Evolutionary conservation across 768 basidiomycete genomes (phyloP), one percentile per base, ranked within the genome.

Genomic region (Hypholoma sublateritium): DNA sequence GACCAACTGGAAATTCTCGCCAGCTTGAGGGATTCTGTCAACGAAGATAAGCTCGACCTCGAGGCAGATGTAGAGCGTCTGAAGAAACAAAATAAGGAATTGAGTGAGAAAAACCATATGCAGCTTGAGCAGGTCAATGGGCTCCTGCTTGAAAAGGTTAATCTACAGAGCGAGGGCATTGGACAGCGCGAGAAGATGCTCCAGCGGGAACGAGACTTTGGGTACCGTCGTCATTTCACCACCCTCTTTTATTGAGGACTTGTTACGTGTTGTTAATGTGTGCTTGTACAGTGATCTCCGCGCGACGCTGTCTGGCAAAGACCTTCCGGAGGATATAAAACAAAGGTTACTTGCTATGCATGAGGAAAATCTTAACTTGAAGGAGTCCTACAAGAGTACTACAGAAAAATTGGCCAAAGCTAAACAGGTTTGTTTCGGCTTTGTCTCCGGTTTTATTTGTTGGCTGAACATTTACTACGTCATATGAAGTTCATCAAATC

Each of bases 1-100:
- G 94, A 97, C 67, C 93, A 98, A 69, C 76, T 95, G 19, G 95
- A 95, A 51, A 93, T 95, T 56, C 85, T 98, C 32, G 81, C 87
- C 2, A 86, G 86, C 5, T 75, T 97, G 24, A 87, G 95, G 41
- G 92, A 93, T 57, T 93, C 91, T 1, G 91, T 96, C 42, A 89
- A 88, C 66, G 88, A 91, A 67, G 95, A 98, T 71, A 94, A 94
- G 70, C 79, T 80, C 12, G 82, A 76, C 13, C 79, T 95, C 9
- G 90, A 91, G 66, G 75, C 74, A 1, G 90, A 95, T 53, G 70
- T 90, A 35, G 80, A 80, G 24, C 78, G 78, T 35, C 70, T 93
- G 41, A 82, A 80, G 65, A 82, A 82, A 53, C 83, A 88, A 62
- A 82, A 92, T 65, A 83, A 80, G 60, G 88, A 90, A 28, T 75